phyloP scores from a whole-genome alignment of 164 flowering plant genomes.

The Kingdonia uniflora region DNA sequence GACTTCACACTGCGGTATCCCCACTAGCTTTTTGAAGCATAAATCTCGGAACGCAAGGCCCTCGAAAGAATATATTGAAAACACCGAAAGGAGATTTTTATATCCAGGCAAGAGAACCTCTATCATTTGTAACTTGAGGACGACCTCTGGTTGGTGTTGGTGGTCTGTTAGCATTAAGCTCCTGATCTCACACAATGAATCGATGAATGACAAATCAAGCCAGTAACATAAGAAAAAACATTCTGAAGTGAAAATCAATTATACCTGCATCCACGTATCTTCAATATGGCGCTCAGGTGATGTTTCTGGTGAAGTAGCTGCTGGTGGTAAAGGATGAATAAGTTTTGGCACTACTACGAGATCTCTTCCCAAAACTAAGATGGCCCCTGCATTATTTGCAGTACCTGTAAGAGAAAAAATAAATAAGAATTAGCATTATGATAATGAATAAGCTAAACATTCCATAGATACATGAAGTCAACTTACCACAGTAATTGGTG shows the following conservation, averaged over 20 bases:
- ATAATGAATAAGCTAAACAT: not conserved
- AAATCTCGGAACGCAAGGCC: constrained; percentile 10
- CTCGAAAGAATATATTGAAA: constrained; percentile 12
- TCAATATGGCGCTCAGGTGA: constrained; percentile 93
- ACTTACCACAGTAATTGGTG: constrained; percentile 94
- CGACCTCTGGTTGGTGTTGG: constrained; percentile 99
- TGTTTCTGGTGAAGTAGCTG: constrained; percentile 78
- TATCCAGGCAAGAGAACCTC: constrained; percentile 97
- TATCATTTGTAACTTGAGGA: constrained; percentile 81
- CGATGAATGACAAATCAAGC: too few relatives aligned
- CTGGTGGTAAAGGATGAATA: constrained; percentile 97
- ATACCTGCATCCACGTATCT: constrained; percentile 99
- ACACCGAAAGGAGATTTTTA: constrained; percentile 22
- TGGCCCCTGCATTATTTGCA: constrained; percentile 99
- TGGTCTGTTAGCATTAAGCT: constrained; percentile 97
- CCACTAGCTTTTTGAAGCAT: constrained; percentile 10
- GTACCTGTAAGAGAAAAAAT: constrained; percentile 52
- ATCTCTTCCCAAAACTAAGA: constrained; percentile 95
- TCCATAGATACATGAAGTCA: not conserved
- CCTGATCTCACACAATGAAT: constrained; percentile 33
- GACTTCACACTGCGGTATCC: constrained; percentile 20
- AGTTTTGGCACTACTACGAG: constrained; percentile 99
- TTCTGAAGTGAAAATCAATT: not conserved
- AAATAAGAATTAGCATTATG: not conserved
- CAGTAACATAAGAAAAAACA: too few relatives aligned